Conservation (phyloP, 2,329 filamentous ascomycete species). For the Seiridium unicorne region DNA sequence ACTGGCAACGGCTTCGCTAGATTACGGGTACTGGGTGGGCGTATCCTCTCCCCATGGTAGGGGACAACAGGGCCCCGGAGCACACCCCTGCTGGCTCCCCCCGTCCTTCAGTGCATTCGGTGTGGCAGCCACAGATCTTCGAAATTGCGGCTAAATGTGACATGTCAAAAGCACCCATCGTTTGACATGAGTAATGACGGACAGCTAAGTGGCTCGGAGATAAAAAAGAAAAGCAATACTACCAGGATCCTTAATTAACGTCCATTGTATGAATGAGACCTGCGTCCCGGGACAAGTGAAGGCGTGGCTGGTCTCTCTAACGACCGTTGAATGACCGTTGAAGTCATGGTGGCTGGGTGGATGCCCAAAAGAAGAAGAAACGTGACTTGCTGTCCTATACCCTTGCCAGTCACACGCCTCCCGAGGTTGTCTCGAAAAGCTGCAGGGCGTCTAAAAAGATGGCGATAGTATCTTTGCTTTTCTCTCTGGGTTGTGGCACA, state of each 20-base stretch:
- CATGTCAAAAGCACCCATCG: neutral
- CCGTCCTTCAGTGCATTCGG: neutral
- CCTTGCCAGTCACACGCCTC: neutral
- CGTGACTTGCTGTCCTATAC: neutral
- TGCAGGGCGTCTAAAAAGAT: too few relatives aligned
- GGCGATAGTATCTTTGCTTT: neutral
- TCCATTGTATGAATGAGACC: neutral
- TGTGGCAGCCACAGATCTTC: constrained; percentile 2
- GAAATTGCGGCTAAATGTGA: neutral
- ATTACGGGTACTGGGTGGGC: too few relatives aligned
- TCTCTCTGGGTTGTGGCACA: neutral
- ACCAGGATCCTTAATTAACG: neutral
- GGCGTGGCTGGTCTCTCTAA: neutral
- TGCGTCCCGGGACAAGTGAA: neutral
- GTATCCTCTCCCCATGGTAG: too few relatives aligned
- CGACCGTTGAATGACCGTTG: constrained; percentile 2
- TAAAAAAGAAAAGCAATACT: neutral
- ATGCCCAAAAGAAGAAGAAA: neutral
- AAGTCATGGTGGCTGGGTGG: neutral
- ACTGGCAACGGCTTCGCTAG: too few relatives aligned
- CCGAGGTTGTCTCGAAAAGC: too few relatives aligned
- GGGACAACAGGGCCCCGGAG: neutral
- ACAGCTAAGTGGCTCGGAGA: neutral
- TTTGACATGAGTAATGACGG: neutral
- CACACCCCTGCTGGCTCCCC: too few relatives aligned